Evolutionary conservation across 1,284 basidiomycete species (phyloP).

Genomic region (Kalmanozyma brasiliensis): DNA sequence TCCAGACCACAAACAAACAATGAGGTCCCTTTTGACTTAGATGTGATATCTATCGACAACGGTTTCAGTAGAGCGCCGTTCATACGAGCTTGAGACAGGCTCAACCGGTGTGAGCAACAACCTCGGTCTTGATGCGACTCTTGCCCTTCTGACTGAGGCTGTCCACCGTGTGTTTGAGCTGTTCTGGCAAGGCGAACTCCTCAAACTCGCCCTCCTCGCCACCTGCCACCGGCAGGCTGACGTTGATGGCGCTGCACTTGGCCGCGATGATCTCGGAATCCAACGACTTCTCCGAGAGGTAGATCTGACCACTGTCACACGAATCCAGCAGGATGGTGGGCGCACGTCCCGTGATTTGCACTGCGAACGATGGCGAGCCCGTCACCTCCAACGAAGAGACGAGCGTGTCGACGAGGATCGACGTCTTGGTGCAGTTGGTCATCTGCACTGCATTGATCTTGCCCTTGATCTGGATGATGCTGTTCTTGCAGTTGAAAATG

Average conservation of each 20-base stretch:
- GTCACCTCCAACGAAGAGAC: conserved; percentile 90
- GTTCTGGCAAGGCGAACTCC: conserved; percentile 93
- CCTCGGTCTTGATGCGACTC: conserved; percentile 60
- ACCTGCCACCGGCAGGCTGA: conserved; percentile 85
- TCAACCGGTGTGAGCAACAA: conserved; percentile 61
- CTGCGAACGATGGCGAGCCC: conserved; percentile 87
- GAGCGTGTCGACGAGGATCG: conserved; percentile 87
- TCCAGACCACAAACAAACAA: too few species aligned
- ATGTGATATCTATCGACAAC: too few species aligned
- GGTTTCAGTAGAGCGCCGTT: too few species aligned
- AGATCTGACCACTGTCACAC: conserved; percentile 94
- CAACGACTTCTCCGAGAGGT: conserved; percentile 85
- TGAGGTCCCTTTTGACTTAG: too few species aligned
- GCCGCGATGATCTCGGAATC: conserved; percentile 88
- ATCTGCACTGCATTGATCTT: conserved; percentile 95
- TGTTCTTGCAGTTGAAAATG: conserved; percentile 89
- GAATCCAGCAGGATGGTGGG: conserved; percentile 94
- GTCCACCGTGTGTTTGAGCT: conserved; percentile 86
- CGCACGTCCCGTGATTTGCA: conserved; percentile 88
- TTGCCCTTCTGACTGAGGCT: conserved; percentile 80
- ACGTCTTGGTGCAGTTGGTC: conserved; percentile 81
- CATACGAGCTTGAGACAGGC: too few species aligned
- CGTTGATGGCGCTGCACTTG: conserved; percentile 93
- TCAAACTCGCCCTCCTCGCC: conserved; percentile 91
- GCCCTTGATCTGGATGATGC: conserved; percentile 86